Conservation (phyloP, 2,329 filamentous ascomycete species). For the Hypocreales sp. region DNA sequence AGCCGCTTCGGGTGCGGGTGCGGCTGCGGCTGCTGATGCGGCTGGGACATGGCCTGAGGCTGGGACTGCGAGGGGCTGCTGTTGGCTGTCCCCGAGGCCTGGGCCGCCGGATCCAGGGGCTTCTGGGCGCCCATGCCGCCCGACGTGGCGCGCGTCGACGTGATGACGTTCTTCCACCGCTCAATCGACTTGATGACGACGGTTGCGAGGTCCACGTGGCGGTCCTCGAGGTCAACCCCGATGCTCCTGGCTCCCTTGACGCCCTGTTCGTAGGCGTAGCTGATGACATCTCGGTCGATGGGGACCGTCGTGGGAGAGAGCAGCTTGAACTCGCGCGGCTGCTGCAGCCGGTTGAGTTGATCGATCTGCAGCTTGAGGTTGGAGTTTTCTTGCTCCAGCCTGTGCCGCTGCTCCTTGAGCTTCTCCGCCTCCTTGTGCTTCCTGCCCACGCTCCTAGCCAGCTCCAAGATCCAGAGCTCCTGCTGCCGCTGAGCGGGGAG, state of each 20-base stretch:
- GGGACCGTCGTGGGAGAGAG: conserved; percentile 34
- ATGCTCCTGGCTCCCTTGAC: conserved; percentile 22
- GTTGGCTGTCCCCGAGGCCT: conserved; percentile 6
- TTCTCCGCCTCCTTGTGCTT: conserved; percentile 39
- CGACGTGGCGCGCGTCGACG: conserved; percentile 27
- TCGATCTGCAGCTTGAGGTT: conserved; percentile 44
- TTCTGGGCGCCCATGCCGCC: conserved; percentile 34
- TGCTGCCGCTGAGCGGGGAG: conserved; percentile 39
- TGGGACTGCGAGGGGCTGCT: conserved; percentile 9
- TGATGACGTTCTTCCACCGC: conserved; percentile 46
- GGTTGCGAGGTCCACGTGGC: conserved; percentile 33
- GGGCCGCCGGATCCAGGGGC: conserved; percentile 23
- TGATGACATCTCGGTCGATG: conserved; percentile 31
- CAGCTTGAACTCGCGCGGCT: conserved; percentile 43
- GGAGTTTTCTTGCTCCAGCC: conserved; percentile 38
- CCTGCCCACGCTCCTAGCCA: conserved; percentile 42
- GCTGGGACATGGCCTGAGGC: conserved; percentile 8
- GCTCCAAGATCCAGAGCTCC: conserved; percentile 45
- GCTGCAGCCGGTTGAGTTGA: conserved; percentile 40
- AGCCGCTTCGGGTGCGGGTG: conserved; percentile 11
- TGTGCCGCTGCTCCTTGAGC: conserved; percentile 32
- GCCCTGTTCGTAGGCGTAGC: conserved; percentile 29
- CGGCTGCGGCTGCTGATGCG: conserved; percentile 8
- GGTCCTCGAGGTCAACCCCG: conserved; percentile 33
- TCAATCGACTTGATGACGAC: conserved; percentile 40